Base-by-base conservation (phyloP, 1,284 basidiomycete genomes). In the Mycena citricolor region DNA sequence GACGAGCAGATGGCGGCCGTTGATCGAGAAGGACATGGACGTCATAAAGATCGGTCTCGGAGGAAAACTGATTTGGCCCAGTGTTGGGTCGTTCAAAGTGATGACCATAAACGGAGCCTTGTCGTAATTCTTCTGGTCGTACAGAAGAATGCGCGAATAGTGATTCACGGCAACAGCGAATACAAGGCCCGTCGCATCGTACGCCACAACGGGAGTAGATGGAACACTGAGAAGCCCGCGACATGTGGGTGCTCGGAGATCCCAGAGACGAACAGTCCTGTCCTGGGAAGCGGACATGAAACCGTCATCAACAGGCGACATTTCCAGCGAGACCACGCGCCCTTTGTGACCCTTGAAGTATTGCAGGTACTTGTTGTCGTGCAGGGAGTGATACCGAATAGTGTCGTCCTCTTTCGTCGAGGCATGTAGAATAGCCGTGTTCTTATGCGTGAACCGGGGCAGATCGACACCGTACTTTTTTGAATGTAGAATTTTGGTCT, bases 381-480 rank as follows among this genome's bases (percentile, higher is more conserved):
- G 91, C 46, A 97, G 64, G 2, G 90, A 93, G 57, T 97, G 92
- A 64, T 98, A 97, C 19, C 97, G 84, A 49, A 99, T 81, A 1
- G 90, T 92, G 58, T 98, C 90, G 61, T 97, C 90, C 62, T 90
- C 90, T 64, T 97, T 97, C 5, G 94, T 98, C 2, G 91, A 94
- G 1, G 95, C 91, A 60, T 98, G 85, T 3, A 99, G 65, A 44
- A 98, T 86, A 4, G 86, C 81, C 0, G 83, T 83, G 47, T 79
- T 83, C 57, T 88, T 88, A 68, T 99, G 97, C 0, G 95, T 97
- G 61, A 97, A 97, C 2, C 94, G 81, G 13, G 93, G 91, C 13
- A 97, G 79, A 62, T 94, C 89, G 22, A 93, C 88, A 1, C 97
- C 97, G 64, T 99, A 99, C 65, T 99, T 99, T 64, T 94, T 92